Evolutionary conservation across 2,329 filamentous ascomycete genomes (phyloP).

Genomic region (Colletotrichum sp.): DNA sequence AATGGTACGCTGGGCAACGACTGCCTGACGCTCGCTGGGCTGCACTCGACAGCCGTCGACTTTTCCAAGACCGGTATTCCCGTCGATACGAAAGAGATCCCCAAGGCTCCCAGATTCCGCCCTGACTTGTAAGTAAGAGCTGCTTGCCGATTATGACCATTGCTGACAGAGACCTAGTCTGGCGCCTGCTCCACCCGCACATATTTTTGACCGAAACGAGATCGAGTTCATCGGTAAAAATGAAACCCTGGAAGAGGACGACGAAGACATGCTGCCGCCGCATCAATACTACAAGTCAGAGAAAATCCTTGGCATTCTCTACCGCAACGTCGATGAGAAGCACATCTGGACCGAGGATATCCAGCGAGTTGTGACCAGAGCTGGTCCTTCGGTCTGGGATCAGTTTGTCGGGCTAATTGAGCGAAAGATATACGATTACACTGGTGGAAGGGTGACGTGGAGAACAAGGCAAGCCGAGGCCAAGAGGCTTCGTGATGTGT

Average conservation of each 20-base stretch:
- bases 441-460: slow-evolving; percentile 35
- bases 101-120: slow-evolving; percentile 41
- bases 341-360: slow-evolving; percentile 65
- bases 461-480: slow-evolving; percentile 39
- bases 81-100: slow-evolving; percentile 52
- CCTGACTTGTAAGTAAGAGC: slow-evolving; percentile 59
- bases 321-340: slow-evolving; percentile 74
- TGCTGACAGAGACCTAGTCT: slow-evolving; percentile 36
- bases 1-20: slow-evolving; percentile 56
- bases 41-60: slow-evolving; percentile 76
- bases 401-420: slow-evolving; percentile 37
- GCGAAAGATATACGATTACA: slow-evolving; percentile 31
- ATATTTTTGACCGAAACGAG: slow-evolving; percentile 49
- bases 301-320: slow-evolving; percentile 74
- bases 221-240: slow-evolving; percentile 38
- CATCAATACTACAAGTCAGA: slow-evolving; percentile 68
- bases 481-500: slow-evolving; percentile 51
- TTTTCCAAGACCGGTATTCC: slow-evolving; percentile 77
- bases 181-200: slow-evolving; percentile 48
- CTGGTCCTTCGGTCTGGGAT: slow-evolving; percentile 47
- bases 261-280: slow-evolving; percentile 41
- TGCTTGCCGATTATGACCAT: neutral
- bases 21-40: slow-evolving; percentile 61
- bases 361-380: slow-evolving; percentile 29
- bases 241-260: slow-evolving; percentile 49